Evolutionary conservation across 495 filamentous ascomycete species (phyloP), one percentile per base, ranked within the genome.

Genomic region (Penicillium dipodomyicola): DNA sequence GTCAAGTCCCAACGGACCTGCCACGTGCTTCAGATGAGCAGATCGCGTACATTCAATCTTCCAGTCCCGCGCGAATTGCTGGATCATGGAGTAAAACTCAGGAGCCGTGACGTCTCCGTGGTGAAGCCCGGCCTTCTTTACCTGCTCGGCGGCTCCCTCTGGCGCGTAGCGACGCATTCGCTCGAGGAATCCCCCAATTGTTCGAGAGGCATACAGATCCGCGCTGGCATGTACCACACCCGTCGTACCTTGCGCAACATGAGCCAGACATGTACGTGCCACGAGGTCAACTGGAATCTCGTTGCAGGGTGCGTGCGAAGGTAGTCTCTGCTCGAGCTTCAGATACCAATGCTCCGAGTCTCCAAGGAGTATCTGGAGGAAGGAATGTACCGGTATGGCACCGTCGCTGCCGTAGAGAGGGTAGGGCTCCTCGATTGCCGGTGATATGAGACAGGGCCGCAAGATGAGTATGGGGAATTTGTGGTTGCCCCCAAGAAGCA

Each of bases 271-370:
- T 12, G 30, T 32, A 23, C 52, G 62, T 1, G 54, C 60, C 3
- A 60, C 60, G 10, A 56, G 49, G 40, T 66, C 64, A 22, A 66
- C 64, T 2, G 60, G 60, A 4, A 66, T 47, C 50, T 60, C 64
- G 32, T 66, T 52, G 39, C 50, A 42, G 22, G 50, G 9, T n/a
- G 30, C 50, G 14, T 52, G 3, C 2, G 10, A 20, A 17, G 50
- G 50, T 7, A 52, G 5, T 41, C 4, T 30, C 12, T 27, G 23
- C 37, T 52, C 50, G 10, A 52, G 50, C 17, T 42, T 42, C n/a
- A 52, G 27, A 4, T 25, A 25, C 9, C 50, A 39, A 29, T 52
- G 43, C 2, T 52, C 37, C 4, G 39, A 42, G 23, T 52, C 50
- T 20, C 23, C 39, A 3, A 52, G n/a, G 2, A 52, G 37, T 3